phyloP scores from a whole-genome alignment of 495 filamentous ascomycete genomes.

The Cairneyella variabilis region DNA sequence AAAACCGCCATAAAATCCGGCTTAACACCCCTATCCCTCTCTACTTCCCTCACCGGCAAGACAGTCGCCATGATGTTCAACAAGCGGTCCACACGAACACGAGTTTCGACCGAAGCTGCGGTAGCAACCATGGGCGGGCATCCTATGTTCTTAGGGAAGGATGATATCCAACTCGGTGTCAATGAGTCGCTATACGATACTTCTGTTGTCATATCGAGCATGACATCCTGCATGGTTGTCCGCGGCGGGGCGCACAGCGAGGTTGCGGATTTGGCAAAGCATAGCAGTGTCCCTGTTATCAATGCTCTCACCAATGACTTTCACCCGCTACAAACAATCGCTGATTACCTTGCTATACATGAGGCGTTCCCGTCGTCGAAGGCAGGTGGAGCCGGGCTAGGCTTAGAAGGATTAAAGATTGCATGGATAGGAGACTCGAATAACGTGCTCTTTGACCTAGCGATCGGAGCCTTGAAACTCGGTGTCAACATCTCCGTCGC shows the following conservation, averaged over 20 bases:
- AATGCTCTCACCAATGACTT: constrained; percentile 86
- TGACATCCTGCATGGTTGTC: constrained; percentile 87
- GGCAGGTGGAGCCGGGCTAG: constrained; percentile 45
- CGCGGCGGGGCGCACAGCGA: constrained; percentile 83
- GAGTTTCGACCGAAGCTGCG: constrained; percentile 88
- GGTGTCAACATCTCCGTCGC: constrained; percentile 83
- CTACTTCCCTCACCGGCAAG: constrained; percentile 60
- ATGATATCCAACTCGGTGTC: constrained; percentile 94
- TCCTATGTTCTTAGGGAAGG: constrained; percentile 91
- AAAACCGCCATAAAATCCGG: constrained; percentile 77
- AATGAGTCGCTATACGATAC: constrained; percentile 94
- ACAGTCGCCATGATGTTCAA: constrained; percentile 94
- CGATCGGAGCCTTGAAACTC: constrained; percentile 78
- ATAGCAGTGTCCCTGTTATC: constrained; percentile 86
- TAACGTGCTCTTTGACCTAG: constrained; percentile 92
- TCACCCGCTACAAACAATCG: constrained; percentile 89
- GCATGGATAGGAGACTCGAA: constrained; percentile 97
- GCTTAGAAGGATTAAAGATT: constrained; percentile 78
- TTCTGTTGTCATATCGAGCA: constrained; percentile 81
- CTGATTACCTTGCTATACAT: constrained; percentile 87
- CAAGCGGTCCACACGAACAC: constrained; percentile 89
- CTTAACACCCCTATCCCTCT: constrained; percentile 51
- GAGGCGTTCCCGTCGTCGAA: constrained; percentile 59
- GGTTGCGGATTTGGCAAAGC: constrained; percentile 70
- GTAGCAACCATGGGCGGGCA: constrained; percentile 80